Conservation (phyloP, 495 filamentous ascomycete species). For the Penicillium angulare region DNA sequence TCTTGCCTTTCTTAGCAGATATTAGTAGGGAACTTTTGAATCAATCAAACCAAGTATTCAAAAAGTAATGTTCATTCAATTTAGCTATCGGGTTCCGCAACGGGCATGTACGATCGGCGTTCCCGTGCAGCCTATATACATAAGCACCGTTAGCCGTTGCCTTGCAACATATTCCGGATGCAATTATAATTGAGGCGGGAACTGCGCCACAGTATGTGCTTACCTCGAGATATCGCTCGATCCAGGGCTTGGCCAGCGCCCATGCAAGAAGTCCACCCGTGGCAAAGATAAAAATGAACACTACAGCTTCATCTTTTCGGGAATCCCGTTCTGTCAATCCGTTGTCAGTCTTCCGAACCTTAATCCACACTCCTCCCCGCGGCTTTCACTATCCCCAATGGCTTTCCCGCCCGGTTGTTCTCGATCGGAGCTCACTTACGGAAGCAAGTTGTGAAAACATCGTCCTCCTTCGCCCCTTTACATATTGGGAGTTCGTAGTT, state of each 20-base stretch:
- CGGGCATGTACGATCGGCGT: constrained; percentile 45
- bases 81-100: constrained; percentile 30
- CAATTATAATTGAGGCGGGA: no score
- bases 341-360: constrained; percentile 8
- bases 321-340: constrained; percentile 76
- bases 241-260: constrained; percentile 69
- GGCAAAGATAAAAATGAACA: constrained; percentile 86
- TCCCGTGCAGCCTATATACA: constrained; percentile 38
- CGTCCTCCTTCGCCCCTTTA: constrained; percentile 77
- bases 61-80: background rate
- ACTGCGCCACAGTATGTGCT: constrained; percentile 14
- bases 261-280: constrained; percentile 80
- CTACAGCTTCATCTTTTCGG: constrained; percentile 83
- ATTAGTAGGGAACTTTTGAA: no score
- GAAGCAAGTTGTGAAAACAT: constrained; percentile 88
- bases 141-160: constrained; percentile 6
- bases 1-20: no score
- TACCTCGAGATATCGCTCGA: constrained; percentile 57
- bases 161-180: background rate
- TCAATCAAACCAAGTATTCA: no score
- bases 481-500: constrained; percentile 82
- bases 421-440: constrained; percentile 46
- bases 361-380: no score
- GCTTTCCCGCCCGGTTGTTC: background rate
- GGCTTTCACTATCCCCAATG: background rate